Base-by-base conservation (phyloP, 192 early-diverging fungal species). In the Umbelopsis isabellina region DNA sequence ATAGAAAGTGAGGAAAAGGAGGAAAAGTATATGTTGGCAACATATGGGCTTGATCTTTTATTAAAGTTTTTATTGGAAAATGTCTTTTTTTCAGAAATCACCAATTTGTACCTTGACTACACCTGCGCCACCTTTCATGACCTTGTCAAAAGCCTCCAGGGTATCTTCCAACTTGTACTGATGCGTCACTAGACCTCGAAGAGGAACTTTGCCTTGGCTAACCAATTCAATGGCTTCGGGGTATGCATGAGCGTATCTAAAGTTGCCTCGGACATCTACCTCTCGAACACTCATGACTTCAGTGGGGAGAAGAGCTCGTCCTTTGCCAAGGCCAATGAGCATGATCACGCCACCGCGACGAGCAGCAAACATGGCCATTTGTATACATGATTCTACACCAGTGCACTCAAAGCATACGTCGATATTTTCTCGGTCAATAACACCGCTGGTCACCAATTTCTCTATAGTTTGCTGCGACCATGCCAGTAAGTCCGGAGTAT, bases 81-180 rank as follows among this genome's bases (percentile, higher is more conserved):
- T 61, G 27, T 51, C 33, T 18, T 55, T 50, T 25, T 64, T 51
- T 68, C 52, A 74, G 53, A 74, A 74, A 68, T 67, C 66, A 30
- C 72, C 72, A 67, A 78, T 78, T 53, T 70, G 66, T 48, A 70
- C 69, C 69, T 78, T 78, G 46, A 78, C 69, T 22, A 78, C 64
- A 49, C 67, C 67, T 12, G 75, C 69, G 35, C 67, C 69, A 45
- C 69, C 65, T 44, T 69, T 49, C 53, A 37, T 66, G 21, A 78
- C 65, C 4, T 45, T 49, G 21, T 74, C 73, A 35, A 78, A 75
- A 51, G 77, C 77, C 48, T 78, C 41, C 8, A 75, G 18, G 9
- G 68, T 66, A 1, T 78, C 68, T 33, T 73, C 35, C 41, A 78
- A 69, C 23, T 44, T 61, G 30, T 67, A 78, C 20, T 67, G 53